Percentiles rank a stretch among this genome's conserved stretches.
Evolutionary conservation across 257 asterid species (phyloP).

Genomic region (Petunia secreta): DNA sequence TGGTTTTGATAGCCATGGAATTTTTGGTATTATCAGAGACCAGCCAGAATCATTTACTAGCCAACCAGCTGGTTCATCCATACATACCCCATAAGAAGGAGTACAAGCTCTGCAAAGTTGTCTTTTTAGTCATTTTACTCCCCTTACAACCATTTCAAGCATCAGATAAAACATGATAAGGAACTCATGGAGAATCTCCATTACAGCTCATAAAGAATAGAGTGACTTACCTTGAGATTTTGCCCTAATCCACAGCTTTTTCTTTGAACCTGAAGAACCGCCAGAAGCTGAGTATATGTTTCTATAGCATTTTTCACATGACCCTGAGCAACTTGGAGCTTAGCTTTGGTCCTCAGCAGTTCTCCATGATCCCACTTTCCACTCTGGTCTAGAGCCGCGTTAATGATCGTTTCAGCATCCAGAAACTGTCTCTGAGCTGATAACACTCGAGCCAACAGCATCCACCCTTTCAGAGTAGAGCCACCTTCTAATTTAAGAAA

Average conservation of each 20-base stretch:
- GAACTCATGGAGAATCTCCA: neutral
- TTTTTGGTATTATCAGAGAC: neutral
- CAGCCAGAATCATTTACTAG: neutral
- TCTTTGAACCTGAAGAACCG: slow-evolving; percentile 74
- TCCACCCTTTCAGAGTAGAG: slow-evolving; percentile 67
- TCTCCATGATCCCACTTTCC: slow-evolving; percentile 89
- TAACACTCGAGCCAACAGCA: slow-evolving; percentile 72
- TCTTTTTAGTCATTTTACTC: slow-evolving; percentile 12
- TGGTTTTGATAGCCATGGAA: slow-evolving; percentile 9
- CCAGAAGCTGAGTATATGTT: slow-evolving; percentile 75
- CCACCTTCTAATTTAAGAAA: slow-evolving; percentile 75
- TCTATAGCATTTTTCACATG: slow-evolving; percentile 68
- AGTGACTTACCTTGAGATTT: slow-evolving; percentile 53
- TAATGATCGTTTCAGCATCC: slow-evolving; percentile 63
- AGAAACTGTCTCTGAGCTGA: slow-evolving; percentile 71
- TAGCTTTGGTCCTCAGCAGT: slow-evolving; percentile 80
- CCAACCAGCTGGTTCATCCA: neutral
- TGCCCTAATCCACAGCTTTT: slow-evolving; percentile 59
- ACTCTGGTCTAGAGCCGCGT: slow-evolving; percentile 74
- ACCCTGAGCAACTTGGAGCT: slow-evolving; percentile 74
- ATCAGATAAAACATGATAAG: neutral
- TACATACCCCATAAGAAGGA: neutral
- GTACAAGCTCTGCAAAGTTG: neutral
- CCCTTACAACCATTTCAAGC: neutral
- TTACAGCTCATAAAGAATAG: slow-evolving; percentile 29